These are phyloP conservation scores for Dissophora ornata DNA, from an alignment of 192 early-diverging fungal genomes.

Conservation along the genomic window DNA sequence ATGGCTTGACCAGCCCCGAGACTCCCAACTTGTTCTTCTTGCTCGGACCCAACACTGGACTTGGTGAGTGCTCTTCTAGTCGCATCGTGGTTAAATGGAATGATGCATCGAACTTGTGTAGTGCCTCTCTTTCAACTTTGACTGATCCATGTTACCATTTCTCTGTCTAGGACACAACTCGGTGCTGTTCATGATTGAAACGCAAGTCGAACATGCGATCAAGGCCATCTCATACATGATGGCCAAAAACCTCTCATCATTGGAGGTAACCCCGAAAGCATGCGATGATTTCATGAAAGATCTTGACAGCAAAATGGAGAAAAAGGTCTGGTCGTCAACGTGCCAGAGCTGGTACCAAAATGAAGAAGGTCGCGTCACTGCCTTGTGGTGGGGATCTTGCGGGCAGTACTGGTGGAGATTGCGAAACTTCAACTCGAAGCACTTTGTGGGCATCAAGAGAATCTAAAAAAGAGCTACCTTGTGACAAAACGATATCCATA, in stretches of 20 bases:
- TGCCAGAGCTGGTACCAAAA: constrained; percentile 68
- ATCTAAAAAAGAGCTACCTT: constrained; percentile 6
- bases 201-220: constrained; percentile 60
- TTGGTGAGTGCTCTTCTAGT: constrained; percentile 45
- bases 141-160: background rate
- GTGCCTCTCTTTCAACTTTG: too few relatives aligned
- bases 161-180: constrained; percentile 54
- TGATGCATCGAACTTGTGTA: background rate
- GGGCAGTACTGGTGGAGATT: constrained; percentile 40
- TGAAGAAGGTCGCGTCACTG: constrained; percentile 48
- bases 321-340: constrained; percentile 60
- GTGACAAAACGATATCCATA: too few relatives aligned
- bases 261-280: constrained; percentile 49
- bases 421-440: constrained; percentile 19
- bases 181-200: constrained; percentile 65
- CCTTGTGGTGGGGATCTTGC: constrained; percentile 51
- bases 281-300: constrained; percentile 43
- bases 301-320: constrained; percentile 49
- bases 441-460: constrained; percentile 17
- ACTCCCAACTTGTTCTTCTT: constrained; percentile 68
- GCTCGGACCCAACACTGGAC: constrained; percentile 63
- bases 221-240: constrained; percentile 56
- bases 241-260: constrained; percentile 47
- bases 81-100: background rate
- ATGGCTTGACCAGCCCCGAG: constrained; percentile 55